Percentiles rank a stretch among this genome's conserved stretches.
These are phyloP conservation scores for Tillandsia fasciculata DNA, from an alignment of 176 grass and related monocot genomes.

Conservation along the genomic window DNA sequence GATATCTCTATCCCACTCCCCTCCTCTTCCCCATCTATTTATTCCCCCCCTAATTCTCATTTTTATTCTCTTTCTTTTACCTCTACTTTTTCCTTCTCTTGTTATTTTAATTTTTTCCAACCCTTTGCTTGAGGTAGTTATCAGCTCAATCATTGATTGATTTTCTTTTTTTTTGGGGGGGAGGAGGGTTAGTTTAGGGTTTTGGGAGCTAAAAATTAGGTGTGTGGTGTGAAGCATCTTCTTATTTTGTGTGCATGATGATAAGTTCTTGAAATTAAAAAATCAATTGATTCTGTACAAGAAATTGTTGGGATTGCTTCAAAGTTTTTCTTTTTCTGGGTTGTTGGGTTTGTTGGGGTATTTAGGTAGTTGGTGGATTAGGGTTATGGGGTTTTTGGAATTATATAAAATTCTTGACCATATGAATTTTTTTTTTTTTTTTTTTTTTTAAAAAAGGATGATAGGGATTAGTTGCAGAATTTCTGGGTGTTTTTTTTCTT, in stretches of 20 bases:
- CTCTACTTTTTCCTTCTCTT: not conserved
- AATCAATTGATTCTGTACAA: no score
- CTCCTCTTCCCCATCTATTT: not conserved
- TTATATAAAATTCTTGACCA: not conserved
- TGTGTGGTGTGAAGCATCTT: no score
- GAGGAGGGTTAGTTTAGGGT: no score
- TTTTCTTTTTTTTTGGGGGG: not conserved
- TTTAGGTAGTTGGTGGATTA: not conserved
- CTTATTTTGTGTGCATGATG: no score
- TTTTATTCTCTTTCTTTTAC: not conserved
- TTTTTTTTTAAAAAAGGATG: not conserved
- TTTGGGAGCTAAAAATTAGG: no score
- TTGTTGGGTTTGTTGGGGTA: not conserved
- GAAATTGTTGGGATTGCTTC: no score
- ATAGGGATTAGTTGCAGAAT: not conserved
- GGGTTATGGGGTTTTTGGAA: not conserved
- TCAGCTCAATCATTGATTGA: not conserved
- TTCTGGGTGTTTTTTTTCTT: no score
- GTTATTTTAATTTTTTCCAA: not conserved
- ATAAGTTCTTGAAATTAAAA: no score
- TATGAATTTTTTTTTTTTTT: not conserved
- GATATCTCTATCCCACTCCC: not conserved
- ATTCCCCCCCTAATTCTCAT: not conserved
- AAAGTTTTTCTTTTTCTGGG: not conserved
- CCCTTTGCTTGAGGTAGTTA: not conserved